Evolutionary conservation across 352 stramenopile species (phyloP), one percentile per base, ranked within the genome.

Genomic region (Globisporangium nagaii): DNA sequence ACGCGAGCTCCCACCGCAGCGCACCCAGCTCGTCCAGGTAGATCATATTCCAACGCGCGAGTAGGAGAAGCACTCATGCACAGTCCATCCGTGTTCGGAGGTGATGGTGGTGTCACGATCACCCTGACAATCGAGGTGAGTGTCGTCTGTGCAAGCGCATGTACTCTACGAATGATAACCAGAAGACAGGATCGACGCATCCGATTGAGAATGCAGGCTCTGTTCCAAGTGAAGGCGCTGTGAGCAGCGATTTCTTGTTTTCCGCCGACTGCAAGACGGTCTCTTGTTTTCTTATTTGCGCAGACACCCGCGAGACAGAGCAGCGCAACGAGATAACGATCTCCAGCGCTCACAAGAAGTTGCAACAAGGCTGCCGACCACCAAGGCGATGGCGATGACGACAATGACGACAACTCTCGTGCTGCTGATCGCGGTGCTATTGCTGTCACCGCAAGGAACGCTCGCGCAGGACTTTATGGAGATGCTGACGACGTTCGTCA

Each of bases 401-500:
- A 15, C 17, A 3, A 4, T 10, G 27, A 41, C 8, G 41, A 25
- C 19, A 51, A 49, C 7, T 35, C 1, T 25, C 2, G 3, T 27
- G n/a, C 2, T 65, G 17, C 17, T 66, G 19, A 0, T 67, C 27
- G 17, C 61, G 22, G 13, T 62, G 32, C 40, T 54, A 27, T 12
- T 59, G 39, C 20, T 58, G 15, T 17, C 10, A 13, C 19, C 19
- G 22, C 36, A 39, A 10, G 30, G 35, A 7, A 28, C 13, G 20
- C 51, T 32, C 3, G 53, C 24, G 13, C 54, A 54, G 19, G 27
- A 40, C 45, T 58, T 84, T 28, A 57, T 75, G 60, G 51, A 76
- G 13, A 52, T 84, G 51, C 22, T 84, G 35, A 53, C 65, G 11
- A 52, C 68, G 12, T 77, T 84, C 19, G 48, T 74, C 8, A 58